Percentiles rank a stretch among this genome's conserved stretches.
Conservation (phyloP, 257 asterid species). For the Solanum stenotomum region DNA sequence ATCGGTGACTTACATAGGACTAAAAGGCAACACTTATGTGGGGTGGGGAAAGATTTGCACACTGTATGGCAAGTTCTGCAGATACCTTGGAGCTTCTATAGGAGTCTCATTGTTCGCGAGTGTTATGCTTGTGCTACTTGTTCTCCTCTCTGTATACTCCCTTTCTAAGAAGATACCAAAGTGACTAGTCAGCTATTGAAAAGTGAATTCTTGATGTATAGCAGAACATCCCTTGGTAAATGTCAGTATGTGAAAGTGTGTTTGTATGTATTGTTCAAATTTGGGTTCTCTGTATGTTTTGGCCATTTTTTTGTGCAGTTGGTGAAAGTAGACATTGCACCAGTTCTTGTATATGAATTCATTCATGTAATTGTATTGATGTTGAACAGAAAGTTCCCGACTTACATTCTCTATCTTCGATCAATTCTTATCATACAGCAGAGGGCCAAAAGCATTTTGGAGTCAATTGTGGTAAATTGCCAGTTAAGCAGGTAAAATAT, state of each 20-base stretch:
- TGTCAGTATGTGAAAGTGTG: not conserved
- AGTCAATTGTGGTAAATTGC: not conserved
- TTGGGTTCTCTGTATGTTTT: slow-evolving; percentile 8
- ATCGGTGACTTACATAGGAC: slow-evolving; percentile 66
- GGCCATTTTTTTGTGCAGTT: slow-evolving; percentile 10
- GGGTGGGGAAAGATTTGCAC: slow-evolving; percentile 54
- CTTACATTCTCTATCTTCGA: not conserved
- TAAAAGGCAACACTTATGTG: slow-evolving; percentile 53
- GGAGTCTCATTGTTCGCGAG: slow-evolving; percentile 48
- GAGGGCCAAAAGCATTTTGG: not conserved
- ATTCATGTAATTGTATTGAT: not conserved
- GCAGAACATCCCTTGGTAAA: not conserved
- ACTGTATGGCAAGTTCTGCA: slow-evolving; percentile 45
- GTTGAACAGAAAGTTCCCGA: not conserved
- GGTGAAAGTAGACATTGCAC: not conserved
- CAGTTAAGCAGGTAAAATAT: not conserved
- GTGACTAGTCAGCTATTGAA: slow-evolving; percentile 12
- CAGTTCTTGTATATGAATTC: slow-evolving; percentile 1
- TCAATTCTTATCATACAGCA: not conserved
- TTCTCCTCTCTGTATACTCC: slow-evolving; percentile 42
- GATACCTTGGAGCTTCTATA: slow-evolving; percentile 48
- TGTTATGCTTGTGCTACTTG: slow-evolving; percentile 34
- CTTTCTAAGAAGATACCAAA: slow-evolving; percentile 63
- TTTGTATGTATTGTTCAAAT: not conserved
- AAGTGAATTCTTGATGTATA: not conserved